Evolutionary conservation across 2,329 filamentous ascomycete genomes (phyloP).

Genomic region (Corinectria fuckeliana): DNA sequence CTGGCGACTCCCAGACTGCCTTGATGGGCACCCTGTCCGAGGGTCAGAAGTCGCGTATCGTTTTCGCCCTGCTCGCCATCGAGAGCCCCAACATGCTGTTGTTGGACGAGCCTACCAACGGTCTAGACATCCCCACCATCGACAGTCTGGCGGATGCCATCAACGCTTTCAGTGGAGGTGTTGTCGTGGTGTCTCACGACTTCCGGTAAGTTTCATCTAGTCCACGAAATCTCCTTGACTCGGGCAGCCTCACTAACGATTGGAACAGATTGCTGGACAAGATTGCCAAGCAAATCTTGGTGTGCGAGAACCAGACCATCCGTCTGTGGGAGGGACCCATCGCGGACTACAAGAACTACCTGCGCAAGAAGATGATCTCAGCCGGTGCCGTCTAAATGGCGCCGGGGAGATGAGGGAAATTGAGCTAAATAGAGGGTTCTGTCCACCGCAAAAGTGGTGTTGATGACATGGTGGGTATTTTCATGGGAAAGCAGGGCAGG

Average conservation of each 20-base stretch:
- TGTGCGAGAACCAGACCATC: conserved; percentile 98
- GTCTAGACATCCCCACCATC: conserved; percentile 98
- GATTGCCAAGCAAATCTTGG: conserved; percentile 99
- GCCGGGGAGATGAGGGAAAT: conserved; percentile 30
- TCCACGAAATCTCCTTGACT: not conserved
- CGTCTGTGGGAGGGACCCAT: conserved; percentile 88
- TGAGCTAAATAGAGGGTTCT: conserved; percentile 41
- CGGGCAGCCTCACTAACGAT: conserved; percentile 23
- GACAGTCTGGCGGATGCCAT: conserved; percentile 97
- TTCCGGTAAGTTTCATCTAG: conserved; percentile 74
- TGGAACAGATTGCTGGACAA: conserved; percentile 85
- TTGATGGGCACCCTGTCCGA: conserved; percentile 98
- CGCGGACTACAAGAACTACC: conserved; percentile 95
- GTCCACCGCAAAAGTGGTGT: conserved; percentile 39
- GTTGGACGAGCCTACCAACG: conserved; percentile 98
- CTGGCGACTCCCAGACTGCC: conserved; percentile 91
- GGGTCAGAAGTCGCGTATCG: conserved; percentile 97
- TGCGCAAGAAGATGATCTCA: conserved; percentile 98
- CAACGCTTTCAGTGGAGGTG: conserved; percentile 94
- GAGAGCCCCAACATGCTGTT: conserved; percentile 97
- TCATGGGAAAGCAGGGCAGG: conserved; percentile 38
- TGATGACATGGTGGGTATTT: conserved; percentile 39
- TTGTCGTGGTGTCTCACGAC: conserved; percentile 97
- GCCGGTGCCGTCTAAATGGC: conserved; percentile 78
- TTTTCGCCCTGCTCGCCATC: conserved; percentile 95